Percentiles rank a stretch among this genome's conserved stretches.
These are phyloP conservation scores for Trichophyton mentagrophytes DNA, from an alignment of 2,329 filamentous ascomycete genomes.

Conservation along the genomic window DNA sequence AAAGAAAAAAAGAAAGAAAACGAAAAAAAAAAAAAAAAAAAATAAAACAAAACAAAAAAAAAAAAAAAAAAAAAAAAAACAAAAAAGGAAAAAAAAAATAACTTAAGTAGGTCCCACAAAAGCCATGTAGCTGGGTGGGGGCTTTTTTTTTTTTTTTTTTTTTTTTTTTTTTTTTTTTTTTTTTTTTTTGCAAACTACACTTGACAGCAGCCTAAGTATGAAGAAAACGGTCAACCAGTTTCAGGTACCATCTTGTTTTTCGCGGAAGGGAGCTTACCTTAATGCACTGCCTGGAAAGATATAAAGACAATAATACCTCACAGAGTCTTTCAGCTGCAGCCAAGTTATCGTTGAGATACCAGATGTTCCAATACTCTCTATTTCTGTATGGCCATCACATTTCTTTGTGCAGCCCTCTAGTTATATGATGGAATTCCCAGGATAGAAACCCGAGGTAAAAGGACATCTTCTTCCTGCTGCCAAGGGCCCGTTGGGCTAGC, in stretches of 20 bases:
- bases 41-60: no score
- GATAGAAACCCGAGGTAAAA: background rate
- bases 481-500: background rate
- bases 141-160: background rate
- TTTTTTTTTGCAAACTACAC: background rate
- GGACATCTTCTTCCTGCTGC: background rate
- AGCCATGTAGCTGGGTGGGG: no score
- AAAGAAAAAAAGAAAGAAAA: no score
- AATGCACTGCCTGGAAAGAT: background rate
- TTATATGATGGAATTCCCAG: background rate
- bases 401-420: background rate
- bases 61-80: no score
- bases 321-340: background rate
- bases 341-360: background rate
- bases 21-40: no score
- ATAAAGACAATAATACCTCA: background rate
- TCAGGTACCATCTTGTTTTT: background rate
- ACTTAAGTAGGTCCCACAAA: no score
- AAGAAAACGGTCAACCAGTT: background rate
- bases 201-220: background rate
- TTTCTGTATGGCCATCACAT: background rate
- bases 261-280: background rate
- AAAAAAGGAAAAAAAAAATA: no score
- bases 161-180: background rate
- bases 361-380: background rate